Base-by-base conservation (phyloP, 1,284 basidiomycete genomes). In the Tilletia setariae region DNA sequence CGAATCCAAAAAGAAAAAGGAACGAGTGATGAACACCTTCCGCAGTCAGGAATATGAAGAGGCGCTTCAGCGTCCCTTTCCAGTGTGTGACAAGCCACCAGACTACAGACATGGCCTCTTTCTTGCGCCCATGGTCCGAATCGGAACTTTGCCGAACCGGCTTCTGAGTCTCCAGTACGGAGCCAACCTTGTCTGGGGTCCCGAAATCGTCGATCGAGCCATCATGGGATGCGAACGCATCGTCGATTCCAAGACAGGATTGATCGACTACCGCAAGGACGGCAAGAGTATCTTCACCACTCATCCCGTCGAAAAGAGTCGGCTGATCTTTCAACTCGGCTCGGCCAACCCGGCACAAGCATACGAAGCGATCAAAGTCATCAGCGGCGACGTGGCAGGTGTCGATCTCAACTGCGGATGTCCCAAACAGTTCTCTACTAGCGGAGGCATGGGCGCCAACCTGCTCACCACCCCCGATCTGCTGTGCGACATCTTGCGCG, bases 121-220 rank as follows among this genome's bases (percentile, higher is more conserved):
- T 68, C 74, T 82, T 30, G 80, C 78, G 1, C 80, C 80, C 62
- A 82, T 82, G 80, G 77, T 81, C 11, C 75, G 79, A 28, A 77
- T 76, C 63, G 79, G 75, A 21, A 74, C 76, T 42, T 78, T 93
- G 40, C 91, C 90, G 0, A 92, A 90, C 4, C 89, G 93, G 47
- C 83, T 95, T 19, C 90, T 93, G 73, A 89, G 93, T 8, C 86
- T 98, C 53, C 93, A 95, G 76, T 91, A 98, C 79, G 95, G 95
- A 1, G 95, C 95, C 1, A 89, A 90, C 16, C 86, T 98, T 3
- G 95, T 99, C 0, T 99, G 96, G 96, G 90, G 92, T 11, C 96
- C 95, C 0, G 96, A 98, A 82, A 91, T 93, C 59, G 91, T 99
- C 6, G 96, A 99, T 84, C 93, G 91, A 83, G 96, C 96, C 15